Base-by-base conservation (phyloP, 2,329 filamentous ascomycete genomes). In the Setomelanomma holmii region DNA sequence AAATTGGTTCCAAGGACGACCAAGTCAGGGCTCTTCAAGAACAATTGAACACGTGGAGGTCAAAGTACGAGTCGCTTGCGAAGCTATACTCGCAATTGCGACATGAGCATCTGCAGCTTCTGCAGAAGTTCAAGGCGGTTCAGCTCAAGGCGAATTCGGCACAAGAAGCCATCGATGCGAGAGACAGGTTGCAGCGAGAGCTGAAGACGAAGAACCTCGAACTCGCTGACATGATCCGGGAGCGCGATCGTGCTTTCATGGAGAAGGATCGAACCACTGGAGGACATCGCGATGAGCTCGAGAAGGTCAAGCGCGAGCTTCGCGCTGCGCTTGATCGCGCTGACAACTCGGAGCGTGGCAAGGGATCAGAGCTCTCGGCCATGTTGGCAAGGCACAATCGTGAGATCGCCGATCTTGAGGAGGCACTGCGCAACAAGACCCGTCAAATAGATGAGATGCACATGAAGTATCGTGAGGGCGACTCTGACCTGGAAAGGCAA, bases 201-300 rank as follows among this genome's bases (percentile, higher is more conserved):
- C 89, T 99, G 74, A 99, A 99, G 84, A 97, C 93, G 23, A 99
- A 99, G 85, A 99, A 99, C 72, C 81, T 99, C n/a, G 95, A 99
- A 75, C 79, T 99, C 56, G 95, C 95, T 24, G 92, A 98, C 74
- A 98, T 99, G 95, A 99, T 99, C 60, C 86, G 95, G 38, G 95
- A 99, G 79, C 85, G 95, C 64, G 95, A 99, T 71, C 87, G 95
- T 59, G 95, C 95, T 23, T 78, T 97, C 45, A 91, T 98, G 69
- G 95, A 99, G 58, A 91, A 93, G 74, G 95, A 99, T 71, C 86
- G 95, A 49, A 79, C 89, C n/a, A 86, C 82, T 45, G 95, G 95
- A 24, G 89, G 87, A 47, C 93, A 93, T 76, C 93, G 91, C 69
- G 95, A 99, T 51, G 95, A 99, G 73, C 68, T 96, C 10, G 95